These are phyloP conservation scores for Leccinum boreale DNA, from an alignment of 768 basidiomycete genomes.

Conservation along the genomic window DNA sequence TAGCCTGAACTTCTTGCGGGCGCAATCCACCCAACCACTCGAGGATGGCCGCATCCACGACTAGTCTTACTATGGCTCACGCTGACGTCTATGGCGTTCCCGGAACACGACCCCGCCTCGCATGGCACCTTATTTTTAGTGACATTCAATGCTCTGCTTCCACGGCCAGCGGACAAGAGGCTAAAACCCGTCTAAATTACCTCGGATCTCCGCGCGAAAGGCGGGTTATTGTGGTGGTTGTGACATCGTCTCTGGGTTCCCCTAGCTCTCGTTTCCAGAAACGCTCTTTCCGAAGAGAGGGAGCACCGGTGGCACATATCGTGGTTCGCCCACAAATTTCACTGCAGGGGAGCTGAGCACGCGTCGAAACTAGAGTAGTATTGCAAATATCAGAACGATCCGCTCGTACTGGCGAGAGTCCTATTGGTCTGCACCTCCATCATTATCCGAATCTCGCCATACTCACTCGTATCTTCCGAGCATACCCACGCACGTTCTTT, in stretches of 20 bases:
- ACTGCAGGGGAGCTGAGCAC: not conserved
- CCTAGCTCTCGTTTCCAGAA: not conserved
- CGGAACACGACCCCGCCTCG: constrained; percentile 9
- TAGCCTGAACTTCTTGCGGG: not conserved
- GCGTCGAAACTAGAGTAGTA: not conserved
- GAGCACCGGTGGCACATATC: not conserved
- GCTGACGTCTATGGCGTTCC: constrained; percentile 6
- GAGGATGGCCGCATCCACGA: constrained; percentile 9
- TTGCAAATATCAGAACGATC: constrained; percentile 12
- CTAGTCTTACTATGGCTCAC: not conserved
- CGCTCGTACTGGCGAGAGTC: constrained; percentile 9
- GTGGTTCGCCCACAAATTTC: not conserved
- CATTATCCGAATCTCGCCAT: constrained; percentile 1
- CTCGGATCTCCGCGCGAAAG: constrained; percentile 2
- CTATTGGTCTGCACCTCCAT: constrained; percentile 4
- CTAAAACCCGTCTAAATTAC: not conserved
- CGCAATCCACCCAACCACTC: constrained; percentile 9
- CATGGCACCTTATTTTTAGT: constrained; percentile 9
- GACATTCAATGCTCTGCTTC: not conserved
- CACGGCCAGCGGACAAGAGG: not conserved
- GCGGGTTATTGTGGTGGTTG: not conserved
- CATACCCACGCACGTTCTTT: not conserved
- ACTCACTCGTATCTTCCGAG: not conserved
- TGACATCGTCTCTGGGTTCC: not conserved
- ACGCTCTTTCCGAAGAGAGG: not conserved